Conservation (phyloP, 345 rosid species). For the Lenwebbia sp. region DNA sequence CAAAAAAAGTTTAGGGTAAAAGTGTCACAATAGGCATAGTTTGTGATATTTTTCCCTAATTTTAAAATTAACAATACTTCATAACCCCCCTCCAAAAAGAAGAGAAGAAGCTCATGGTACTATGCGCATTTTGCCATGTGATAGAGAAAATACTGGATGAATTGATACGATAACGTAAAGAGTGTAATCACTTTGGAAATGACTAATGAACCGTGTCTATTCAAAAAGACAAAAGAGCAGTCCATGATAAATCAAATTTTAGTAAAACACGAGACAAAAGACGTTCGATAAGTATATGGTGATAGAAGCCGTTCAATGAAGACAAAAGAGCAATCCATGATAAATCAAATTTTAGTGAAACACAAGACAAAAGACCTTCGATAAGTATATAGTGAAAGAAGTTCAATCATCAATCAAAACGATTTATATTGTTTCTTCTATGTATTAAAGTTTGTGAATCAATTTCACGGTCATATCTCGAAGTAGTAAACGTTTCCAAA, state of each 20-base stretch:
- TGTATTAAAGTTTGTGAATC: not conserved
- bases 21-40: too few relatives aligned
- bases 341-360: not conserved
- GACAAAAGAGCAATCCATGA: not conserved
- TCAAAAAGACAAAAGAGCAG: not conserved
- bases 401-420: not conserved
- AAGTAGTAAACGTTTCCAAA: not conserved
- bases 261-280: not conserved
- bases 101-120: not conserved
- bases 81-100: not conserved
- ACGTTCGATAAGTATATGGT: not conserved
- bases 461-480: not conserved
- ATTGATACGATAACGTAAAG: not conserved
- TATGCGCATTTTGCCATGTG: not conserved
- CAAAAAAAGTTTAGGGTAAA: too few relatives aligned
- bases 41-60: too few relatives aligned
- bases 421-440: not conserved
- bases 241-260: not conserved
- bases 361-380: not conserved
- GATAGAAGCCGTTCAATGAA: not conserved
- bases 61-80: not conserved
- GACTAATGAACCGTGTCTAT: not conserved
- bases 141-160: not conserved
- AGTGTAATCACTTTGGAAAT: not conserved
- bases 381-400: not conserved